These are phyloP conservation scores for Inonotus obliquus DNA, from an alignment of 1,284 basidiomycete genomes.

Conservation along the genomic window DNA sequence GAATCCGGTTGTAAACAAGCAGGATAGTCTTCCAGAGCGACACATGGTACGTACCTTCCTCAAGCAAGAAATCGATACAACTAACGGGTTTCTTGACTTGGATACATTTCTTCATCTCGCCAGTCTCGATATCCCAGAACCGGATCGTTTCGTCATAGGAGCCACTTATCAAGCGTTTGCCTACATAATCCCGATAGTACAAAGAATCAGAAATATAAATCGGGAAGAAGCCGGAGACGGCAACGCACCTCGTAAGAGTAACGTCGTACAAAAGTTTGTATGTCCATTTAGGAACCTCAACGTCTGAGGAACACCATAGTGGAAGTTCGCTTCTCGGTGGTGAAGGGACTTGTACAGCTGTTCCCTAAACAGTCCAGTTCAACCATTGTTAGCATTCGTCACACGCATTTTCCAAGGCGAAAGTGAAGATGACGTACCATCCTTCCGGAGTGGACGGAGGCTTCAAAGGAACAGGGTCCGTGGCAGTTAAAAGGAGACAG, in stretches of 20 bases:
- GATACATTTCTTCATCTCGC: slow-evolving; percentile 76
- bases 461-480: slow-evolving; percentile 65
- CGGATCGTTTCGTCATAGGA: slow-evolving; percentile 89
- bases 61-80: slow-evolving; percentile 82
- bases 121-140: slow-evolving; percentile 82
- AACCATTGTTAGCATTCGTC: not conserved
- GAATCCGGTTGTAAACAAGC: not conserved
- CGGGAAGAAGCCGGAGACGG: not conserved
- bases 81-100: slow-evolving; percentile 84
- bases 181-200: slow-evolving; percentile 26
- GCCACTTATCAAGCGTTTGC: slow-evolving; percentile 79
- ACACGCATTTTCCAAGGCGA: not conserved
- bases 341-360: slow-evolving; percentile 78
- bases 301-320: slow-evolving; percentile 67
- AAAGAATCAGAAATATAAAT: not conserved
- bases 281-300: slow-evolving; percentile 80
- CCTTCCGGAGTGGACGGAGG: slow-evolving; percentile 60
- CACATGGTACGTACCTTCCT: slow-evolving; percentile 51
- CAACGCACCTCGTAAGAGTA: slow-evolving; percentile 61
- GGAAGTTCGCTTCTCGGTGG: slow-evolving; percentile 85
- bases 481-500: slow-evolving; percentile 67
- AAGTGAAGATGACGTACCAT: slow-evolving; percentile 45
- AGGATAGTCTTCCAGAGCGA: not conserved
- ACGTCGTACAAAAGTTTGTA: slow-evolving; percentile 83
- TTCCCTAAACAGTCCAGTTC: slow-evolving; percentile 42